Percentiles rank a stretch among this genome's conserved stretches.
phyloP scores from a whole-genome alignment of 2,329 filamentous ascomycete genomes.

The Arthrobotrys pseudoclavata region DNA sequence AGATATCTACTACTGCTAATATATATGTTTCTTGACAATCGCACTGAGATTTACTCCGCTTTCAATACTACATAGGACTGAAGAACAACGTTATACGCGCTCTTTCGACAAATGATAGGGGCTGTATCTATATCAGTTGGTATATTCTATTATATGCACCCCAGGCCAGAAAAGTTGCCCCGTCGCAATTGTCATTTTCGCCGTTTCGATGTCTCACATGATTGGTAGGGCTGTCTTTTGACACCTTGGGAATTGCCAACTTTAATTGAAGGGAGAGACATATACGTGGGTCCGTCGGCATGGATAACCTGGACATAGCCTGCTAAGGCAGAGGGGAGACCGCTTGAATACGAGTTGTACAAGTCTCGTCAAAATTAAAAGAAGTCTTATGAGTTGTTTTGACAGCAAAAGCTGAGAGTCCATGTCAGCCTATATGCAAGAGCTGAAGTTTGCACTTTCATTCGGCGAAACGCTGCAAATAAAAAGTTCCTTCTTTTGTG shows the following conservation, averaged over 20 bases:
- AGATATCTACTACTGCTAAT: not conserved
- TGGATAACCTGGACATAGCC: conserved; percentile 13
- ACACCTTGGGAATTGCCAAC: not conserved
- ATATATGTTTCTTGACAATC: not conserved
- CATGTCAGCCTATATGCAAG: conserved; percentile 15
- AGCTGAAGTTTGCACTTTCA: not conserved
- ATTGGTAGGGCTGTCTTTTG: conserved; percentile 16
- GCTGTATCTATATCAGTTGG: not conserved
- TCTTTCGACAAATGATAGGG: conserved; percentile 2
- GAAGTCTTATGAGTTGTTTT: conserved; percentile 27
- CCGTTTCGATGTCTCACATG: conserved; percentile 20
- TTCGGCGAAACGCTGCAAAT: conserved; percentile 4
- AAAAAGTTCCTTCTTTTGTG: not conserved
- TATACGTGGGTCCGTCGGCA: conserved; percentile 3
- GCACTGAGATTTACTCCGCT: not conserved
- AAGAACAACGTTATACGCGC: conserved; percentile 18
- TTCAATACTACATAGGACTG: not conserved
- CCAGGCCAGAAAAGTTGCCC: not conserved
- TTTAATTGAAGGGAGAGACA: conserved; percentile 23
- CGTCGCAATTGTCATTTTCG: conserved; percentile 21
- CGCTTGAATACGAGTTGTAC: conserved; percentile 22
- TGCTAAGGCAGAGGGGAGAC: conserved; percentile 13
- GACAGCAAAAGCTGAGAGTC: not conserved
- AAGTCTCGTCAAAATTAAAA: conserved; percentile 7
- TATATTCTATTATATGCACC: not conserved